Evolutionary conservation across 1,284 basidiomycete genomes (phyloP).

Genomic region (Neotropicomus parvogracilis): DNA sequence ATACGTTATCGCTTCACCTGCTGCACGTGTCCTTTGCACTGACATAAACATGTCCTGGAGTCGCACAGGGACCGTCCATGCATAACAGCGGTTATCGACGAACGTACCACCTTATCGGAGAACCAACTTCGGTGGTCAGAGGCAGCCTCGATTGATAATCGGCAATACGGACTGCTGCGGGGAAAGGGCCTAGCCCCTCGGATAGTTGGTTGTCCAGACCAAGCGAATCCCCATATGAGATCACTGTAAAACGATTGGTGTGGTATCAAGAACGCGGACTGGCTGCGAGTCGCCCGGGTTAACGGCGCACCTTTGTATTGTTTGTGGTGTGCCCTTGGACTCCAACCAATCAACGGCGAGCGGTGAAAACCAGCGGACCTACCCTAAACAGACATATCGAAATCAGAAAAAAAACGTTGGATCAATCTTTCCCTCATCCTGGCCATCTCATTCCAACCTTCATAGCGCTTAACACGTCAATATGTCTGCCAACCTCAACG

Average conservation of each 20-base stretch:
- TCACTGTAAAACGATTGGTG: not conserved
- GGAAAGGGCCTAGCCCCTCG: not conserved
- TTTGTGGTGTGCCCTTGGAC: too few species aligned
- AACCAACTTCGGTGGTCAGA: not conserved
- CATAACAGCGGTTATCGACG: not conserved
- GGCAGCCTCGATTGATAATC: not conserved
- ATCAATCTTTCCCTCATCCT: conserved; percentile 33
- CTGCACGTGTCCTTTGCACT: conserved; percentile 8
- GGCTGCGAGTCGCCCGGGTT: too few species aligned
- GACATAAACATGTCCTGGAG: conserved; percentile 5
- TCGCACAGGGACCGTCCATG: not conserved
- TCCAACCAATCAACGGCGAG: conserved; percentile 13
- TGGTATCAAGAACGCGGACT: not conserved
- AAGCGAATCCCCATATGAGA: not conserved
- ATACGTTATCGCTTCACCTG: conserved; percentile 26
- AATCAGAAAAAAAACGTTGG: conserved; percentile 18
- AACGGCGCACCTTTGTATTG: too few species aligned
- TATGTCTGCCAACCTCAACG: conserved; percentile 73
- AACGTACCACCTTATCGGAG: not conserved
- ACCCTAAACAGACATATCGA: conserved; percentile 30
- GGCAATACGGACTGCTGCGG: not conserved
- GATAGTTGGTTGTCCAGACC: not conserved
- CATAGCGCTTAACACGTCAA: conserved; percentile 22
- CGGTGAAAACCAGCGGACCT: conserved; percentile 17
- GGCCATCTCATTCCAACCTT: conserved; percentile 25